phyloP scores from a whole-genome alignment of 176 grass and related monocot species.

The Oryza officinalis region DNA sequence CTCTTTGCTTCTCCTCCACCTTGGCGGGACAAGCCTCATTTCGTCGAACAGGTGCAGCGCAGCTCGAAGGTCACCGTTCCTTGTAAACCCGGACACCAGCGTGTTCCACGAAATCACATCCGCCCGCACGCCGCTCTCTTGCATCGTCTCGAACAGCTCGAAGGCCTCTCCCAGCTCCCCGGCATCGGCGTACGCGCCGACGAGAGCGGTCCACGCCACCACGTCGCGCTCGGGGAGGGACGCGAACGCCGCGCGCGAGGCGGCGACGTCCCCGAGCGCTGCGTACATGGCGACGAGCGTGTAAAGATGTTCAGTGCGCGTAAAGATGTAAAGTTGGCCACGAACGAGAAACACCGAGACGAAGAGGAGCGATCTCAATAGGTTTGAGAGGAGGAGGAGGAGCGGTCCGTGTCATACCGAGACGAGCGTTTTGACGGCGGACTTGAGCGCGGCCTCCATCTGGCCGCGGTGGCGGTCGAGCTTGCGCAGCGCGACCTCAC shows the following conservation, averaged over 20 bases:
- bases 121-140: constrained; percentile 48
- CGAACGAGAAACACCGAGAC: no score
- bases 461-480: constrained; percentile 73
- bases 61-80: constrained; percentile 42
- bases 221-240: constrained; percentile 59
- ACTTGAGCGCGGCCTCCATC: constrained; percentile 69
- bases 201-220: constrained; percentile 64
- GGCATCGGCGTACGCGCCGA: constrained; percentile 53
- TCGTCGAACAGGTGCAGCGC: constrained; percentile 59
- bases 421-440: constrained; percentile 71
- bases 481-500: constrained; percentile 75
- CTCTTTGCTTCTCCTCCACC: no score
- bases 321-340: no score
- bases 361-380: neutral
- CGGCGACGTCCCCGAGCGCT: constrained; percentile 46
- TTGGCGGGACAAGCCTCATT: constrained; percentile 45
- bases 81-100: constrained; percentile 64
- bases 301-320: no score
- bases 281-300: constrained; percentile 66
- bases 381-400: neutral
- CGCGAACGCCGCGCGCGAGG: constrained; percentile 49
- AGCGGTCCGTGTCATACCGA: constrained; percentile 37
- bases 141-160: constrained; percentile 52
- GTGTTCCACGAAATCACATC: constrained; percentile 73
- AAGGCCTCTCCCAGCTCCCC: constrained; percentile 52